Evolutionary conservation across 2,329 filamentous ascomycete genomes (phyloP).

Genomic region (Claviceps sp.): DNA sequence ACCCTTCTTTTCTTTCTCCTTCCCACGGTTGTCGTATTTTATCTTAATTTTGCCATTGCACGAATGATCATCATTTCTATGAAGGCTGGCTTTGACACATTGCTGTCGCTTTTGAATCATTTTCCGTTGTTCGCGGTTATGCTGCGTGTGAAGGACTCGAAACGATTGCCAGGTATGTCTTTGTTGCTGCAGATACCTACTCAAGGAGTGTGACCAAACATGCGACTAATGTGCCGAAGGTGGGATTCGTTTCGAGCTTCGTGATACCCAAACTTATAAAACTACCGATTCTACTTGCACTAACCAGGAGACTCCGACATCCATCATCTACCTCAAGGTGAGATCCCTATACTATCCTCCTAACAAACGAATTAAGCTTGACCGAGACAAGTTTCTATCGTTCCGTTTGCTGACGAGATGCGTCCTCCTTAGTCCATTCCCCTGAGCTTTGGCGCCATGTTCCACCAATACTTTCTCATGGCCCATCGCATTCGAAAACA

Average conservation of each 20-base stretch:
- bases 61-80: slow-evolving; percentile 90
- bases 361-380: too few relatives aligned
- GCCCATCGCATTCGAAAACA: slow-evolving; percentile 85
- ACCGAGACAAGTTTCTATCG: not conserved
- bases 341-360: slow-evolving; percentile 4
- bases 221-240: slow-evolving; percentile 9
- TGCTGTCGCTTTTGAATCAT: slow-evolving; percentile 88
- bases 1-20: slow-evolving; percentile 89
- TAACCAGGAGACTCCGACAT: slow-evolving; percentile 47
- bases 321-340: slow-evolving; percentile 79
- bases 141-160: slow-evolving; percentile 86
- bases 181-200: not conserved
- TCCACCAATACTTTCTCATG: slow-evolving; percentile 94
- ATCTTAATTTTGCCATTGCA: slow-evolving; percentile 86
- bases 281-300: slow-evolving; percentile 23
- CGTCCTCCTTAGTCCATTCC: slow-evolving; percentile 62
- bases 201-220: not conserved
- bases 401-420: not conserved
- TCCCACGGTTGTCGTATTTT: slow-evolving; percentile 92
- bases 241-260: slow-evolving; percentile 81
- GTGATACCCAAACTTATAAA: slow-evolving; percentile 50
- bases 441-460: slow-evolving; percentile 83
- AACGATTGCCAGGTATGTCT: slow-evolving; percentile 63
- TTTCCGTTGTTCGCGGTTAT: slow-evolving; percentile 96
- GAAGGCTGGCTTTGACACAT: slow-evolving; percentile 82